These are phyloP conservation scores for Corrigiola litoralis DNA, from an alignment of 179 eudicot species.

Conservation along the genomic window DNA sequence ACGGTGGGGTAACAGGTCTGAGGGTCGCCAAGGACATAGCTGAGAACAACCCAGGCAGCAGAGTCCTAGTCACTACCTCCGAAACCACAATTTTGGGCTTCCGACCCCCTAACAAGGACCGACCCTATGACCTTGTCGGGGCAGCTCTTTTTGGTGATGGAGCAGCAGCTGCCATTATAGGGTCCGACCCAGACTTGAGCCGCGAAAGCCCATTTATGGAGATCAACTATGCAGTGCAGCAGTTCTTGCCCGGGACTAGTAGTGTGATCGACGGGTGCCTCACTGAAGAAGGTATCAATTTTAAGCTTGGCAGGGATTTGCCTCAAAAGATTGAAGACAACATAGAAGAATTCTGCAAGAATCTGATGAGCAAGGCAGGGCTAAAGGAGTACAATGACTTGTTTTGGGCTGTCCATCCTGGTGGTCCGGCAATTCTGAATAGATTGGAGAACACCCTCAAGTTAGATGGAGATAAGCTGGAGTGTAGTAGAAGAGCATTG, in stretches of 20 bases:
- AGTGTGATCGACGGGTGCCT: constrained; percentile 62
- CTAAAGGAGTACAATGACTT: constrained; percentile 48
- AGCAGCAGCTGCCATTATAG: constrained; percentile 69
- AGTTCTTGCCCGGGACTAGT: constrained; percentile 70
- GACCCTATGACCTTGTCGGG: constrained; percentile 88
- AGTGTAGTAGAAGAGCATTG: constrained; percentile 75
- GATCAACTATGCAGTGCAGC: constrained; percentile 63
- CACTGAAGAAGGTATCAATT: constrained; percentile 83
- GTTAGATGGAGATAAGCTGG: constrained; percentile 40
- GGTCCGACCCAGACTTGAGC: constrained; percentile 40
- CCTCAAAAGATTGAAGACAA: constrained; percentile 76
- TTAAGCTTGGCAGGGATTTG: constrained; percentile 72
- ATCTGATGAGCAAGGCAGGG: constrained; percentile 47
- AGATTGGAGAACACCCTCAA: constrained; percentile 43
- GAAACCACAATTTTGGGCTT: constrained; percentile 89
- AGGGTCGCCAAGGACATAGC: constrained; percentile 89
- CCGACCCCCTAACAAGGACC: constrained; percentile 73
- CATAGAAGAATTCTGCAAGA: constrained; percentile 76
- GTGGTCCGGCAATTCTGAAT: constrained; percentile 91
- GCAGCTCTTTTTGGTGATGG: constrained; percentile 93
- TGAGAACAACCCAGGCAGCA: constrained; percentile 82
- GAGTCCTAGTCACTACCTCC: constrained; percentile 66
- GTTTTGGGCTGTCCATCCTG: constrained; percentile 94
- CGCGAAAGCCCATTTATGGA: constrained; percentile 68
- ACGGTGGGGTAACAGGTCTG: constrained; percentile 82